Conservation (phyloP, 2,329 filamentous ascomycete species). For the Hirsutella minnesotensis region DNA sequence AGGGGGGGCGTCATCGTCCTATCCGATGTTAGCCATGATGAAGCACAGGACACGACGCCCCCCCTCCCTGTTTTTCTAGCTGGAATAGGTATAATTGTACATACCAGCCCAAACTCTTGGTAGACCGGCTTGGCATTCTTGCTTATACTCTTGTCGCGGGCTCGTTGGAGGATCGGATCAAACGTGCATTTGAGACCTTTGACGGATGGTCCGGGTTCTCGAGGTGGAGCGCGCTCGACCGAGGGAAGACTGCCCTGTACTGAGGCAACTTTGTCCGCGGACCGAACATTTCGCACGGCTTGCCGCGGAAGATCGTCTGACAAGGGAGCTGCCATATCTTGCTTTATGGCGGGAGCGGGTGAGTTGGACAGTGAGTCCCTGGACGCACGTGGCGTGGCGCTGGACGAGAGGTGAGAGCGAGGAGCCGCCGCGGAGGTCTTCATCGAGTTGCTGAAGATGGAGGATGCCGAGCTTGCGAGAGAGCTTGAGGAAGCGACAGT, state of each 20-base stretch:
- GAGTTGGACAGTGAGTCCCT: constrained; percentile 40
- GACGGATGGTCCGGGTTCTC: constrained; percentile 41
- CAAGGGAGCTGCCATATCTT: constrained; percentile 41
- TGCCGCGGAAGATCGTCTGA: constrained; percentile 26
- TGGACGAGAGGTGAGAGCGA: constrained; percentile 30
- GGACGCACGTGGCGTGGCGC: constrained; percentile 8
- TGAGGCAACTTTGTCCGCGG: constrained; percentile 19
- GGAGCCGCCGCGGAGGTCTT: constrained; percentile 27
- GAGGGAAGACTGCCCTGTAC: constrained; percentile 21
- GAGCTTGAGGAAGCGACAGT: constrained; percentile 61
- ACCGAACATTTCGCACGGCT: constrained; percentile 14
- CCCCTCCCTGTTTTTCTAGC: constrained; percentile 33
- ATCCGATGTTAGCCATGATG: constrained; percentile 47
- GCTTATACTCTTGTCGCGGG: constrained; percentile 35
- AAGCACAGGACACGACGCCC: constrained; percentile 38
- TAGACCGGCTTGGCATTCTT: constrained; percentile 49
- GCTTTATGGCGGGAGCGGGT: constrained; percentile 36
- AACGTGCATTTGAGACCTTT: constrained; percentile 48
- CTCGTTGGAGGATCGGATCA: constrained; percentile 46
- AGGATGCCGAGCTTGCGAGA: constrained; percentile 60
- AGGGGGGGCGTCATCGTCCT: constrained; percentile 70
- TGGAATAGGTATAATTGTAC: constrained; percentile 36
- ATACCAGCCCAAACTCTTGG: constrained; percentile 54
- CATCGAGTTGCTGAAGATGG: constrained; percentile 49
- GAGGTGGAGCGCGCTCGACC: constrained; percentile 37